Base-by-base conservation (phyloP, 768 basidiomycete genomes). In the Pholiota microspora region DNA sequence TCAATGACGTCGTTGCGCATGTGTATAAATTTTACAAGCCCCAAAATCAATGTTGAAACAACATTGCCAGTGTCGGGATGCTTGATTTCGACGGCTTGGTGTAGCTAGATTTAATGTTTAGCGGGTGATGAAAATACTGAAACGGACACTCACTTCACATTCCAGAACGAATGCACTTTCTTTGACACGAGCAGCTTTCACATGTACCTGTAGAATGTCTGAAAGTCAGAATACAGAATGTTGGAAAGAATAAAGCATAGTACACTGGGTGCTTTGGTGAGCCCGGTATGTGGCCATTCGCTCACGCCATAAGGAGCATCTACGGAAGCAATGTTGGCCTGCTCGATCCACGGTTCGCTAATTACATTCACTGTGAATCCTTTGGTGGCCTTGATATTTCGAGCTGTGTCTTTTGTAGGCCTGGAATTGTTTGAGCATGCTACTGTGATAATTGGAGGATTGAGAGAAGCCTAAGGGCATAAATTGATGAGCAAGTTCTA, bases 351-450 rank as follows among this genome's bases (percentile, higher is more conserved):
- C 0, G 86, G 76, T 65, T 89, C 85, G 59, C 86, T 88, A 66
- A 93, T 86, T 45, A 88, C 83, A 58, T 86, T 88, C 38, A 87
- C 82, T 3, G 83, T 84, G 65, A 91, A 92, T 24, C 82, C 78
- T 57, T 84, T 85, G 10, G 81, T 85, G 0, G 73, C 71, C 50
- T 74, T 73, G 62, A 91, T 86, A 49, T 91, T 91, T 35, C 70
- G 70, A n/a, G 76, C 71, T 9, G 84, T 86, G 62, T 92, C 88
- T 71, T 84, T 82, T 56, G 57, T 60, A 54, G 42, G 64, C 59
- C 53, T 58, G 2, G 68, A 50, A 15, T 53, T 54, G 42, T 64
- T 70, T 16, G 66, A 60, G 51, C 70, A 68, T 3, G 79, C 71
- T 54, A 88, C 73, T 2, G 85, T 85, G 40, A 91, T 71, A 16